Evolutionary conservation across 805 yeast genomes (phyloP), one percentile per base, ranked within the genome.

Genomic region (Wickerhamiella brachini): DNA sequence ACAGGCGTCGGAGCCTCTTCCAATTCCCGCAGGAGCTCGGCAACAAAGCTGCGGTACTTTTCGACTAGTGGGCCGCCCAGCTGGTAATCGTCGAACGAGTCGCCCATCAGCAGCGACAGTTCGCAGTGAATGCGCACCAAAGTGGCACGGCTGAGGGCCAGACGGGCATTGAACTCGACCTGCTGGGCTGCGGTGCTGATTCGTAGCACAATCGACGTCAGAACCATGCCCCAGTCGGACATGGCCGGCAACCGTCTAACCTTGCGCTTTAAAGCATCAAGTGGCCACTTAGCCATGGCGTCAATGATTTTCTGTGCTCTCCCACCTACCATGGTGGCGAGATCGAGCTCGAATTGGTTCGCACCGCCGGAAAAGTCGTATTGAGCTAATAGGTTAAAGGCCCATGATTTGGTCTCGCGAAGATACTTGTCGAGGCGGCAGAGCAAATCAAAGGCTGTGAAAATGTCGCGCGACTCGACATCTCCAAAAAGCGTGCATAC

Each of bases 71-170:
- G 58, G 8, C 57, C 47, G 2, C 47, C 42, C 20, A 44, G 45
- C 29, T 51, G 49, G 31, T 17, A 17, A 12, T 51, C 51, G 5
- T 47, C 45, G n/a, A 54, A 41, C 23, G 57, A 29, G 24, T 58
- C 49, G 47, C 29, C 45, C 42, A 57, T 21, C 31, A 61, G 31
- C 21, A 49, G 58, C 12, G 56, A 52, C 21, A 64, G 55, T 50
- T 64, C 67, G 47, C 57, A 57, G 54, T 63, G 59, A 46, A 64
- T 64, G 44, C 61, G 61, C 45, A 64, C 56, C 39, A 64, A 53
- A 9, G 62, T 60, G 15, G 66, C 54, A 20, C 65, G 48, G 6
- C 62, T 56, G n/a, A 60, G 43, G n/a, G 66, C 65, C 39, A 64
- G 47, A 18, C 63, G 60, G 26, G 64, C 56, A 44, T 54, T 49